Evolutionary conservation across 352 stramenopile genomes (phyloP), one percentile per base, ranked within the genome.

Genomic region (Phytophthora hybrid): DNA sequence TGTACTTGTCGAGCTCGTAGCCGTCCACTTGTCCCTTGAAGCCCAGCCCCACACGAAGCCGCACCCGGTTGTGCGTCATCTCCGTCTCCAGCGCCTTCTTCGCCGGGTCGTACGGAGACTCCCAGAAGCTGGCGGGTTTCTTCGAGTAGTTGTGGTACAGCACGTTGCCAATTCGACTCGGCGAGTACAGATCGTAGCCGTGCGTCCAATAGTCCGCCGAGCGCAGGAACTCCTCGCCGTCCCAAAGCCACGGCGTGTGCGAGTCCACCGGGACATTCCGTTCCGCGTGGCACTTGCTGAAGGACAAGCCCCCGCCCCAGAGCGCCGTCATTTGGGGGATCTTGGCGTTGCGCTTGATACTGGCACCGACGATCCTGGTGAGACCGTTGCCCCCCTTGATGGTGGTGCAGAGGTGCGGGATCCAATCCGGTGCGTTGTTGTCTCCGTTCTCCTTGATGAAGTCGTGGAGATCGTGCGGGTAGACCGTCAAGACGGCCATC

Each of bases 211-310:
- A 71, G 65, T 87, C 77, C 21, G 81, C 83, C 34, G 81, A 74
- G 13, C 83, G 79, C 64, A 90, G 37, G 53, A 90, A 90, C 49
- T 89, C 83, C 59, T 89, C 81, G 19, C 81, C 81, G 51, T 90
- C 83, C 62, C 87, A 90, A 57, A 90, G 84, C 81, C 83, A 90
- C 13, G 91, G 78, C 32, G 84, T 93, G 68, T 93, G 85, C 19
- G 84, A 81, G 58, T 94, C 87, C 32, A 94, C 78, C 4, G 68
- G 79, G 32, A 90, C 85, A 13, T 85, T 87, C 4, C 76, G 77
- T 76, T 94, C 87, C 5, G 87, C 85, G 69, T 94, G 87, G 64
- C 87, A 94, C 69, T 94, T 94, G 72, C 81, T 82, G 67, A 94
- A 94, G 34, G 82, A 92, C 11, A 94, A 80, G 3, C 87, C 87